A percentile compares a stretch with the other conserved stretches of the same genome.
These are phyloP conservation scores for Taphrina populina DNA, from an alignment of 1,139 yeast genomes.

Conservation along the genomic window DNA sequence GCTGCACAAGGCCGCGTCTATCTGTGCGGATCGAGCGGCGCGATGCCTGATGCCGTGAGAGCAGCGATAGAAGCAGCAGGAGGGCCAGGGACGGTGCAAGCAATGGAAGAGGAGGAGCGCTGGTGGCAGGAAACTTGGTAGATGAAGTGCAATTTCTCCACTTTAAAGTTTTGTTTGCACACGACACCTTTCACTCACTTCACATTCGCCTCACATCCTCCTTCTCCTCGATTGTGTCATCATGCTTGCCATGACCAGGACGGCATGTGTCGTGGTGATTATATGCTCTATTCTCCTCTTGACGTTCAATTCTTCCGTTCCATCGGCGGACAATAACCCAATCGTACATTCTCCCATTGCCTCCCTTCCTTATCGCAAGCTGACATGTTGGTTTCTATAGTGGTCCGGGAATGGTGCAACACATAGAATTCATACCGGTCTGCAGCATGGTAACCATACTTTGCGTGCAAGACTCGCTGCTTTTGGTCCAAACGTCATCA, in stretches of 20 bases:
- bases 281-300: constrained; percentile 14
- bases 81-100: constrained; percentile 53
- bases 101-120: constrained; percentile 58
- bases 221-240: no score
- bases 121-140: constrained; percentile 96
- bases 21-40: constrained; percentile 85
- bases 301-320: constrained; percentile 14
- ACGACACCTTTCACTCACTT: no score
- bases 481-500: constrained; percentile 45
- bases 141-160: no score
- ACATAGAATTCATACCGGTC: constrained; percentile 12
- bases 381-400: not conserved
- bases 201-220: no score
- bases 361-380: no score
- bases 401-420: constrained; percentile 26
- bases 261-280: constrained; percentile 12
- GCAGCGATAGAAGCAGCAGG: constrained; percentile 62
- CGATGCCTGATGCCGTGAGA: constrained; percentile 90
- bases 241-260: constrained; percentile 18
- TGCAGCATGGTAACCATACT: constrained; percentile 34
- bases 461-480: constrained; percentile 46
- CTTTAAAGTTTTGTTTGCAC: no score
- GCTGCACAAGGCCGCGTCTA: constrained; percentile 67
- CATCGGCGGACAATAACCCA: constrained; percentile 15
- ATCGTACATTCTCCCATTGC: constrained; percentile 8